Percentiles rank a stretch among this genome's conserved stretches.
Evolutionary conservation across 2,329 filamentous ascomycete genomes (phyloP).

Genomic region (Colletotrichum sp.): DNA sequence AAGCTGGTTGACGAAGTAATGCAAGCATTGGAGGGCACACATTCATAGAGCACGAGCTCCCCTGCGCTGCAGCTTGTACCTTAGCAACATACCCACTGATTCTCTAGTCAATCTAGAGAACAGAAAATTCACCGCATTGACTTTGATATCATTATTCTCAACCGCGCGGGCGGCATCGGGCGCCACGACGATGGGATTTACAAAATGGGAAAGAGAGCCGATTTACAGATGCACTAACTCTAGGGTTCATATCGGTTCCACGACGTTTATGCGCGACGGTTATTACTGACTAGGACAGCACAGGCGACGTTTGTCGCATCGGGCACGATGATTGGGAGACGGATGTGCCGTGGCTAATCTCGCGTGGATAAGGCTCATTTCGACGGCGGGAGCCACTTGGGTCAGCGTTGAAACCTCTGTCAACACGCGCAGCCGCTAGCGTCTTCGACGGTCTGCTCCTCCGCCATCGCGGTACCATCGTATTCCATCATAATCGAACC

Average conservation of each 20-base stretch:
- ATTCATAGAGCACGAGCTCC: not conserved
- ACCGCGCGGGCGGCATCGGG: not conserved
- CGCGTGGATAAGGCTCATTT: slow-evolving; percentile 18
- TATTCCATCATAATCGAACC: not conserved
- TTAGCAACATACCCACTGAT: slow-evolving; percentile 15
- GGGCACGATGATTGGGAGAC: slow-evolving; percentile 8
- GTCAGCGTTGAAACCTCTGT: not conserved
- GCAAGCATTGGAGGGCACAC: not conserved
- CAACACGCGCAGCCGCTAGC: not conserved
- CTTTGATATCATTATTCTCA: not conserved
- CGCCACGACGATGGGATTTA: not conserved
- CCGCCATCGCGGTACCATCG: not conserved
- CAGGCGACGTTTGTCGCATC: not conserved
- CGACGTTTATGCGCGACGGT: not conserved
- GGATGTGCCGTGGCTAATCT: slow-evolving; percentile 13
- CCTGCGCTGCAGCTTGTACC: slow-evolving; percentile 4
- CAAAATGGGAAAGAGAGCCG: not conserved
- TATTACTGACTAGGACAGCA: not conserved
- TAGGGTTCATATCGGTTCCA: not conserved
- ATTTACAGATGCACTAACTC: not conserved
- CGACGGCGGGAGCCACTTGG: slow-evolving; percentile 5
- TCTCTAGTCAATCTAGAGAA: not conserved
- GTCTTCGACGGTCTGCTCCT: not conserved
- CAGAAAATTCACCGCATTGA: not conserved
- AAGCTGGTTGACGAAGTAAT: slow-evolving; percentile 1